phyloP scores from a whole-genome alignment of 176 grass and related monocot genomes.

The Zoysia pacifica region DNA sequence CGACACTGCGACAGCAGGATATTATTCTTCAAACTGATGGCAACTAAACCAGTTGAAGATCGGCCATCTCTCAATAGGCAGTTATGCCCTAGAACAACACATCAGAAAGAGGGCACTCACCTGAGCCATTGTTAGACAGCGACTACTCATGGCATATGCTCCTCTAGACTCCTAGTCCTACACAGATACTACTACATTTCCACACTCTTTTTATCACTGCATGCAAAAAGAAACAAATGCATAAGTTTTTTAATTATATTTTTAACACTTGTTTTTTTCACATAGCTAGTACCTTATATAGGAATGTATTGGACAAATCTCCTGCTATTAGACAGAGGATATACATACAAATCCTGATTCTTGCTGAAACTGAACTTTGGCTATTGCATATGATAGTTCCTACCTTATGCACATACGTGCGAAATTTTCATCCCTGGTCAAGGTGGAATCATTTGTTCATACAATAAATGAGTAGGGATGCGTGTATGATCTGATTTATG shows the following conservation, averaged over 20 bases:
- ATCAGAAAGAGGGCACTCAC: not conserved
- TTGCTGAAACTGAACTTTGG: not conserved
- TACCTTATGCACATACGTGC: not conserved
- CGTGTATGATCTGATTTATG: not conserved
- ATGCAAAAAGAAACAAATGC: not conserved
- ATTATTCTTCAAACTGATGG: not conserved
- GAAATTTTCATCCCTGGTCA: not conserved
- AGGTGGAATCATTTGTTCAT: not conserved
- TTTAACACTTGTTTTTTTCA: not conserved
- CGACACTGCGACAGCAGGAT: not conserved
- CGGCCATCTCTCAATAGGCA: conserved; percentile 18
- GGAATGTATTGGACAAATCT: not conserved
- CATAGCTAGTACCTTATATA: not conserved
- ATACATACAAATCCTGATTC: not conserved
- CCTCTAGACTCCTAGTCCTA: not conserved
- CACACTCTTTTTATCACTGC: no score
- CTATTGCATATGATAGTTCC: not conserved
- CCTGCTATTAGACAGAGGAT: not conserved
- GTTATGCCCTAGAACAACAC: not conserved
- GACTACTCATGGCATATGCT: not conserved
- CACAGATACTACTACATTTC: not conserved
- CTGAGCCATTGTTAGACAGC: not conserved
- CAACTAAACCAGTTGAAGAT: conserved; percentile 4
- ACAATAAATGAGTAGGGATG: no score
- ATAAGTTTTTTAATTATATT: no score